phyloP scores from a whole-genome alignment of 1,139 yeast genomes.

The Hanseniaspora sp. region DNA sequence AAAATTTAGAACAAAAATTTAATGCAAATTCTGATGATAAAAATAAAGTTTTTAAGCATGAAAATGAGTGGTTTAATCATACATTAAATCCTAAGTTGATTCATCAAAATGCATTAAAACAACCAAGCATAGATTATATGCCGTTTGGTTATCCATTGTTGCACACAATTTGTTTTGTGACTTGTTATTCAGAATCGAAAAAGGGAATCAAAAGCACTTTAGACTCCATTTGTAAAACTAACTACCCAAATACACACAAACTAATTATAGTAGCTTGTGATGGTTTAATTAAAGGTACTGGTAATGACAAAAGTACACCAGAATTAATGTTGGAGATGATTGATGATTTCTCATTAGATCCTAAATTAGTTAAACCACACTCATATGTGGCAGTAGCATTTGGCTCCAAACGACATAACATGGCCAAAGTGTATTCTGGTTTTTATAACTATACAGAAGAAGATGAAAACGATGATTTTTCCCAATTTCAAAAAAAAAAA shows the following conservation, averaged over 20 bases:
- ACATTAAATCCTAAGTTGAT: conserved; percentile 62
- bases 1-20: no score
- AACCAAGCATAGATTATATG: conserved; percentile 79
- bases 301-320: conserved; percentile 76
- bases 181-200: conserved; percentile 90
- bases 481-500: conserved; percentile 66
- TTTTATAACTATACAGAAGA: conserved; percentile 52
- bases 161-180: conserved; percentile 71
- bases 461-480: conserved; percentile 59
- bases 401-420: conserved; percentile 85
- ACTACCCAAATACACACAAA: conserved; percentile 89
- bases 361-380: conserved; percentile 62
- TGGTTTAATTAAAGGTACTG: conserved; percentile 88
- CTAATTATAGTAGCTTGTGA: conserved; percentile 77
- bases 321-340: conserved; percentile 80
- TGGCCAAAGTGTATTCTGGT: conserved; percentile 93
- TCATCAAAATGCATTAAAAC: conserved; percentile 64
- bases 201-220: conserved; percentile 75
- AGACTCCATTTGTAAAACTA: conserved; percentile 86
- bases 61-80: conserved; percentile 26
- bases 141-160: conserved; percentile 84
- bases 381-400: conserved; percentile 93
- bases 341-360: conserved; percentile 64
- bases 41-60: conserved; percentile 13
- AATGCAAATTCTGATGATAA: no score